Conservation (phyloP, 75 land plant species). For the Sequoia sempervirens region DNA sequence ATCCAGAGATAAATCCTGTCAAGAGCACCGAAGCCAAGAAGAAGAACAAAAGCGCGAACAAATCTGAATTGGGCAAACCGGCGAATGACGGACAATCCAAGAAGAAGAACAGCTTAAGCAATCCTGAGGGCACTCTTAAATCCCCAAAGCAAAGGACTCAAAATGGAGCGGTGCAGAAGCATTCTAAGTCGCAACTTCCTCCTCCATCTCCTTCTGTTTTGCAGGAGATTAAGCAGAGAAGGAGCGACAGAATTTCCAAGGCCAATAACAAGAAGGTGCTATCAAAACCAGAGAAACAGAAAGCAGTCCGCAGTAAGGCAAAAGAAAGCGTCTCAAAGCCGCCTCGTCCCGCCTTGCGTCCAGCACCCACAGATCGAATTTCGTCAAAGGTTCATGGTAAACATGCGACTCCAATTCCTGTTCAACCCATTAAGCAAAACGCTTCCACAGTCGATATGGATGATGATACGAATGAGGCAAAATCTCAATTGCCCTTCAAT, state of each 20-base stretch:
- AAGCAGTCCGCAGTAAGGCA: not conserved
- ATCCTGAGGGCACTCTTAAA: not conserved
- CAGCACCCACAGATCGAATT: not conserved
- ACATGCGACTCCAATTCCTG: not conserved
- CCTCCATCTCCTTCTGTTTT: not conserved
- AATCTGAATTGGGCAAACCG: not conserved
- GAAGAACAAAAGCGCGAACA: not conserved
- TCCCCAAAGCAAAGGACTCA: not conserved
- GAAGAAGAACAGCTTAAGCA: not conserved
- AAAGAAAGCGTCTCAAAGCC: not conserved
- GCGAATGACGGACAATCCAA: not conserved
- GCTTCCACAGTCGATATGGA: not conserved
- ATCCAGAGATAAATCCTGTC: not conserved
- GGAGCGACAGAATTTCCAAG: slow-evolving; percentile 1
- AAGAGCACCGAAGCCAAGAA: not conserved
- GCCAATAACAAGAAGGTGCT: not conserved
- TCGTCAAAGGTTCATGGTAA: not conserved
- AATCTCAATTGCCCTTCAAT: not conserved
- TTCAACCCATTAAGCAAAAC: not conserved
- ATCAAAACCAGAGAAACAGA: slow-evolving; percentile 7
- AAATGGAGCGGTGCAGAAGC: not conserved
- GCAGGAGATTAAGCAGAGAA: slow-evolving; percentile 4
- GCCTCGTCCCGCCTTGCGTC: not conserved
- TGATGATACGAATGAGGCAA: not conserved
- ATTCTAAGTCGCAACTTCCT: not conserved